phyloP scores from a whole-genome alignment of 2,329 filamentous ascomycete genomes.

The Byssochlamys sp. region DNA sequence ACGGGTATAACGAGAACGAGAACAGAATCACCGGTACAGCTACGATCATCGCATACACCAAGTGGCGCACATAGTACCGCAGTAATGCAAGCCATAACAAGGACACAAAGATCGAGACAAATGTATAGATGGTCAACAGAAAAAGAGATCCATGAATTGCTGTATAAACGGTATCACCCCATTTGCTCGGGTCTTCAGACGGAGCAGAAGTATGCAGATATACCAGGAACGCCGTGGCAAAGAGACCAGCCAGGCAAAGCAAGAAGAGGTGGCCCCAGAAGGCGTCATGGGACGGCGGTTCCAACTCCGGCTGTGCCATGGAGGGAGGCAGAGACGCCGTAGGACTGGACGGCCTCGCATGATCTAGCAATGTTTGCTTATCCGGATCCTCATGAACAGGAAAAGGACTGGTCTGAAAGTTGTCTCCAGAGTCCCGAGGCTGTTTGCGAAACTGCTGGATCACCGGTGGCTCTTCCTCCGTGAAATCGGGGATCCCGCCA shows the following conservation, averaged over 20 bases:
- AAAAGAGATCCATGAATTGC: conserved; percentile 78
- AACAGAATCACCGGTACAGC: conserved; percentile 78
- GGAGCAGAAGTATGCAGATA: conserved; percentile 77
- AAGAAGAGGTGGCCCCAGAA: conserved; percentile 89
- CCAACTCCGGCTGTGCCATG: conserved; percentile 50
- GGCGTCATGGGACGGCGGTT: conserved; percentile 71
- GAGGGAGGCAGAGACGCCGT: conserved; percentile 47
- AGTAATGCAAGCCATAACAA: conserved; percentile 82
- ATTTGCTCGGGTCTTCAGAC: conserved; percentile 52
- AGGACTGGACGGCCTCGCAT: conserved; percentile 40
- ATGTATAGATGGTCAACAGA: conserved; percentile 78
- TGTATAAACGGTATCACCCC: conserved; percentile 90
- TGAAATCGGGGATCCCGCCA: conserved; percentile 29
- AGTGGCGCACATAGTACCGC: conserved; percentile 73
- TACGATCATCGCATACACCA: conserved; percentile 71
- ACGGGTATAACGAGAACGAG: conserved; percentile 82
- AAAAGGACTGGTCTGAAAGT: conserved; percentile 28
- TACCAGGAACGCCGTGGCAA: conserved; percentile 80
- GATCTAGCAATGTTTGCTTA: conserved; percentile 38
- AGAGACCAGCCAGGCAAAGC: conserved; percentile 70
- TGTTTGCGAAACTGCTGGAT: conserved; percentile 47
- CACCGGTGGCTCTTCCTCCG: conserved; percentile 42
- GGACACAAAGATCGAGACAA: conserved; percentile 80
- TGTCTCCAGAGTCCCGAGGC: conserved; percentile 29
- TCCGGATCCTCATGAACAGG: conserved; percentile 45